phyloP scores from a whole-genome alignment of 2,329 filamentous ascomycete genomes.

The Ilyonectria mors-panacis region DNA sequence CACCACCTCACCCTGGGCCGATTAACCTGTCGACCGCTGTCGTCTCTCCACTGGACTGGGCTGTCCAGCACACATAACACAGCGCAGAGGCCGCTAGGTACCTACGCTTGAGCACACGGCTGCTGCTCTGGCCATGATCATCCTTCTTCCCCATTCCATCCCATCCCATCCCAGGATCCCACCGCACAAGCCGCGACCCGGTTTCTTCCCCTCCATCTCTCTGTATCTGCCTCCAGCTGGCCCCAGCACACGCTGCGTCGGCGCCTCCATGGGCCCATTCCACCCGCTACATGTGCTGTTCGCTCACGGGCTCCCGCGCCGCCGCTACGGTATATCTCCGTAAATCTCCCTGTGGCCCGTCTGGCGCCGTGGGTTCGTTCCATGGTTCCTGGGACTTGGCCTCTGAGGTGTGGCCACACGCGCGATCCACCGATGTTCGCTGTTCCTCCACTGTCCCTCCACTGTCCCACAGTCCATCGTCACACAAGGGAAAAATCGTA shows the following conservation, averaged over 20 bases:
- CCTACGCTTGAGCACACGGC: not conserved
- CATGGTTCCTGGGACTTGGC: slow-evolving; percentile 4
- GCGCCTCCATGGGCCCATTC: slow-evolving; percentile 48
- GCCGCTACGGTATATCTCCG: slow-evolving; percentile 33
- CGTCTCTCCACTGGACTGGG: slow-evolving; percentile 2
- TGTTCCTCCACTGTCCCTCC: slow-evolving; percentile 14
- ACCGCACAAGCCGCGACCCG: slow-evolving; percentile 33
- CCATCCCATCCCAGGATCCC: slow-evolving; percentile 8
- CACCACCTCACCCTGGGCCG: slow-evolving; percentile 30
- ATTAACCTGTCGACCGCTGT: slow-evolving; percentile 17
- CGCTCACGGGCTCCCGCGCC: slow-evolving; percentile 37
- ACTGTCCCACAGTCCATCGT: slow-evolving; percentile 20
- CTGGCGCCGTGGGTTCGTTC: slow-evolving; percentile 5
- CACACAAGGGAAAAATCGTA: slow-evolving; percentile 26
- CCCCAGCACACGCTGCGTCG: slow-evolving; percentile 22
- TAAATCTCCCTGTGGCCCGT: slow-evolving; percentile 19
- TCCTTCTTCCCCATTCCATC: slow-evolving; percentile 21
- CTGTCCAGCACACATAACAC: not conserved
- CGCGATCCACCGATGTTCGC: slow-evolving; percentile 11
- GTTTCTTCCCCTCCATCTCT: slow-evolving; percentile 30
- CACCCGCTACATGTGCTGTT: slow-evolving; percentile 43
- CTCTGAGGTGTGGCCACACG: slow-evolving; percentile 11
- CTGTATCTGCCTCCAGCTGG: slow-evolving; percentile 21
- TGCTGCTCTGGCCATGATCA: slow-evolving; percentile 23
- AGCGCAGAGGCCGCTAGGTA: not conserved